Evolutionary conservation across 805 yeast genomes (phyloP).

Genomic region (Teunomyces funiuensis): DNA sequence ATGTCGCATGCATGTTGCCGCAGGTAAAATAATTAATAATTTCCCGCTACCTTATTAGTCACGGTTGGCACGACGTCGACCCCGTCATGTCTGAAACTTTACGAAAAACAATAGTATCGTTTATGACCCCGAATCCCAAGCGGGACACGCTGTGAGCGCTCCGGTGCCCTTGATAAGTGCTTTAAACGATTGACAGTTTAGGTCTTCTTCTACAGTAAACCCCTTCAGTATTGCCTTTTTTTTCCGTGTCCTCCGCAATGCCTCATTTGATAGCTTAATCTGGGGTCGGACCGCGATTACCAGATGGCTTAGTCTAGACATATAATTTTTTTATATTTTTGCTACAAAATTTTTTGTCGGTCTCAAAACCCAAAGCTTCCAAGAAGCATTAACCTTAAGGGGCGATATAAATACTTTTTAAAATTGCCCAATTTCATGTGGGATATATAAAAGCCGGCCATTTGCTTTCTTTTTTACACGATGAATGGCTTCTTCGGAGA

Average conservation of each 20-base stretch:
- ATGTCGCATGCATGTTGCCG: not conserved
- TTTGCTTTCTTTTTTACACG: not conserved
- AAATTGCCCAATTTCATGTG: constrained; percentile 5
- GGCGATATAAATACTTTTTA: constrained; percentile 3
- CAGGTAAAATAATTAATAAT: not conserved
- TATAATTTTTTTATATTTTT: not conserved
- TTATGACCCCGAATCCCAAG: no score
- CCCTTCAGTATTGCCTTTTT: no score
- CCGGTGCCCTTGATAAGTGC: no score
- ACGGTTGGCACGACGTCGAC: no score
- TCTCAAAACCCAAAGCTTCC: constrained; percentile 5
- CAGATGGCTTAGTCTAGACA: not conserved
- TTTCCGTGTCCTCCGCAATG: not conserved
- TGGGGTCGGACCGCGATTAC: not conserved
- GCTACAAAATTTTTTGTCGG: not conserved
- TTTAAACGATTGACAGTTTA: no score
- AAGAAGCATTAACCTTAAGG: constrained; percentile 2
- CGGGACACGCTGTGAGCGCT: no score
- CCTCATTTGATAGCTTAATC: not conserved
- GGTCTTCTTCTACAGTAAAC: no score
- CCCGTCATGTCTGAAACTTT: no score
- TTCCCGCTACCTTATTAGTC: constrained; percentile 2
- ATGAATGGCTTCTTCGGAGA: constrained; percentile 4
- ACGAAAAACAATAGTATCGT: no score
- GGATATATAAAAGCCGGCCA: constrained; percentile 4